Conservation (phyloP, 192 early-diverging fungal species). For the Backusella morwellensis region DNA sequence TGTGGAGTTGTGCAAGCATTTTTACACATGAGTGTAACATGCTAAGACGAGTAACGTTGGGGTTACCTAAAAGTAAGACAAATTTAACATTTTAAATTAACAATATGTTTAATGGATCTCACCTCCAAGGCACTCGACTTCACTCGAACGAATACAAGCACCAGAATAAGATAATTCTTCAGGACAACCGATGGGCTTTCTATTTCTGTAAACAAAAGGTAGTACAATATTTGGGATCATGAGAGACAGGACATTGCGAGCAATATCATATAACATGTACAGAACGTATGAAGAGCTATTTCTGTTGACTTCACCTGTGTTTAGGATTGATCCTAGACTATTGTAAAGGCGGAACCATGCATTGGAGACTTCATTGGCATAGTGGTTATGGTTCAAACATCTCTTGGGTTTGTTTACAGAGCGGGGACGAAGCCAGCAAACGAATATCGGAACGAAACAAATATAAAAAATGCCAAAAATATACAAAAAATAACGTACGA, state of each 20-base stretch:
- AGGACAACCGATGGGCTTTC: conserved; percentile 2
- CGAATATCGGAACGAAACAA: conserved; percentile 1
- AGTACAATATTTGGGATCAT: neutral
- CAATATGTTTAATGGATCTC: neutral
- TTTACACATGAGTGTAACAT: conserved; percentile 19
- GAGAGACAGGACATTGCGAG: neutral
- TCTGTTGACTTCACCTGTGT: neutral
- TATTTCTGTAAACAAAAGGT: neutral
- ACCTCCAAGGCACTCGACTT: conserved; percentile 19
- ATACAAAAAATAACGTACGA: conserved; percentile 10
- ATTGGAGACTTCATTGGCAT: conserved; percentile 12
- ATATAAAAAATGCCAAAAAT: conserved; percentile 12
- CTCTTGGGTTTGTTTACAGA: neutral
- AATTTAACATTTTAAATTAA: neutral
- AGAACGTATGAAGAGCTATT: neutral
- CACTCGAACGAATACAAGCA: conserved; percentile 10
- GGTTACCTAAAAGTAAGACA: conserved; percentile 11
- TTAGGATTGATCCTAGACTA: neutral
- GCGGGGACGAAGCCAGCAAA: conserved; percentile 10
- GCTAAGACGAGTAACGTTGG: conserved; percentile 6
- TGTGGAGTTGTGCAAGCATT: conserved; percentile 11
- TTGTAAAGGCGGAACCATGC: conserved; percentile 9
- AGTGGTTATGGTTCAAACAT: conserved; percentile 13
- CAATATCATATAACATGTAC: neutral
- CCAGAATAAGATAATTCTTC: conserved; percentile 9